A percentile compares a stretch with the other conserved stretches of the same genome.
Conservation (phyloP, 2,329 filamentous ascomycete genomes). For the Teratosphaeria zuluensis region DNA sequence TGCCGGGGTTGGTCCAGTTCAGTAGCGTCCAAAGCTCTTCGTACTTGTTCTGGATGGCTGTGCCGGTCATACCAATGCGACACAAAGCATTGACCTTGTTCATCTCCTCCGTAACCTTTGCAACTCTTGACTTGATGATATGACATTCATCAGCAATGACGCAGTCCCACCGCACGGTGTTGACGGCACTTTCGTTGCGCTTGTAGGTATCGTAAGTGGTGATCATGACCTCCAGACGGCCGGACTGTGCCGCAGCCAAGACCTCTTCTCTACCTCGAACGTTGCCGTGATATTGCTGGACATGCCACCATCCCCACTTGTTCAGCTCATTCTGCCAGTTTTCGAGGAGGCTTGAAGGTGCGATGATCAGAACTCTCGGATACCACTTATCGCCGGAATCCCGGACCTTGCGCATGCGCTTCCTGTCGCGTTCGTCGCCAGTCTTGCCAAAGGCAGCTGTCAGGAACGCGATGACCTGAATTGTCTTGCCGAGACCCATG, state of each 20-base stretch:
- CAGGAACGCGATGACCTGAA: constrained; percentile 89
- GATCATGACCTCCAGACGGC: constrained; percentile 79
- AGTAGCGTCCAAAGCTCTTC: constrained; percentile 93
- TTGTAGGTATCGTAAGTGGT: constrained; percentile 87
- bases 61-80: constrained; percentile 85
- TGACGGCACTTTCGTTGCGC: constrained; percentile 66
- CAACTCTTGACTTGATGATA: constrained; percentile 66
- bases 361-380: constrained; percentile 73
- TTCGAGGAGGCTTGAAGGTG: constrained; percentile 74
- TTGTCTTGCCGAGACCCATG: constrained; percentile 95
- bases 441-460: constrained; percentile 91
- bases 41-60: constrained; percentile 95
- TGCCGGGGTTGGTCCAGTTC: constrained; percentile 90
- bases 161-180: constrained; percentile 84
- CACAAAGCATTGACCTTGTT: constrained; percentile 84
- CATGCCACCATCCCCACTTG: constrained; percentile 93
- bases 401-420: constrained; percentile 79
- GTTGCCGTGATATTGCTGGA: constrained; percentile 68
- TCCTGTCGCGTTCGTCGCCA: constrained; percentile 73
- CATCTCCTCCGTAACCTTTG: constrained; percentile 77
- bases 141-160: constrained; percentile 94
- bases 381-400: constrained; percentile 61
- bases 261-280: constrained; percentile 47
- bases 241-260: constrained; percentile 52
- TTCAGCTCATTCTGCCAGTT: constrained; percentile 86